These are phyloP conservation scores for Forsythia viridissima DNA, from an alignment of 257 asterid species.

Conservation along the genomic window DNA sequence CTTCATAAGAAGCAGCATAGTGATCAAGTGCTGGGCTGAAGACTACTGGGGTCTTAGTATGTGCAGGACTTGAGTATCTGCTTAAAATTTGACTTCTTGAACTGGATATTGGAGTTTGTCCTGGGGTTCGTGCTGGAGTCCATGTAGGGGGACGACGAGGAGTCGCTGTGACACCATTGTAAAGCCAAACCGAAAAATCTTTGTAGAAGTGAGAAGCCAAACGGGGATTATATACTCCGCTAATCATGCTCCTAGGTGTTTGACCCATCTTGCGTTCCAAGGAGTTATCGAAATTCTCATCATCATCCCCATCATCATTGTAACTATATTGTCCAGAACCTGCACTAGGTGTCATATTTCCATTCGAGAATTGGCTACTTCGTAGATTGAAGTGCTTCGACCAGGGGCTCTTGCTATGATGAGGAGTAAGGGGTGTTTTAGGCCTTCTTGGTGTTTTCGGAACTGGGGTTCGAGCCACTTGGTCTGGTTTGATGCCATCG, in stretches of 20 bases:
- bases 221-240: constrained; percentile 56
- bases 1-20: constrained; percentile 44
- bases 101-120: constrained; percentile 43
- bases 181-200: constrained; percentile 78
- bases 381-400: constrained; percentile 54
- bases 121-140: constrained; percentile 70
- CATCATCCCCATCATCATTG: constrained; percentile 41
- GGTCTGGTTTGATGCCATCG: constrained; percentile 69
- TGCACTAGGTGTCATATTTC: constrained; percentile 38
- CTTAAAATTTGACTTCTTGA: constrained; percentile 41
- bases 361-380: constrained; percentile 52
- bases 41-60: constrained; percentile 31
- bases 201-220: constrained; percentile 88
- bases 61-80: constrained; percentile 35
- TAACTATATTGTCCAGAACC: constrained; percentile 36
- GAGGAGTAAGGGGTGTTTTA: constrained; percentile 41
- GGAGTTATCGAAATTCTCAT: constrained; percentile 66
- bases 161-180: constrained; percentile 72
- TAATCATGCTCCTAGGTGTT: constrained; percentile 51
- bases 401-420: constrained; percentile 43
- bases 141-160: constrained; percentile 79
- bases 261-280: constrained; percentile 48
- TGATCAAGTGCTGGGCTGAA: constrained; percentile 45
- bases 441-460: constrained; percentile 41
- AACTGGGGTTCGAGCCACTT: constrained; percentile 54